phyloP scores from a whole-genome alignment of 768 basidiomycete species.

The Suillus cothurnatus region DNA sequence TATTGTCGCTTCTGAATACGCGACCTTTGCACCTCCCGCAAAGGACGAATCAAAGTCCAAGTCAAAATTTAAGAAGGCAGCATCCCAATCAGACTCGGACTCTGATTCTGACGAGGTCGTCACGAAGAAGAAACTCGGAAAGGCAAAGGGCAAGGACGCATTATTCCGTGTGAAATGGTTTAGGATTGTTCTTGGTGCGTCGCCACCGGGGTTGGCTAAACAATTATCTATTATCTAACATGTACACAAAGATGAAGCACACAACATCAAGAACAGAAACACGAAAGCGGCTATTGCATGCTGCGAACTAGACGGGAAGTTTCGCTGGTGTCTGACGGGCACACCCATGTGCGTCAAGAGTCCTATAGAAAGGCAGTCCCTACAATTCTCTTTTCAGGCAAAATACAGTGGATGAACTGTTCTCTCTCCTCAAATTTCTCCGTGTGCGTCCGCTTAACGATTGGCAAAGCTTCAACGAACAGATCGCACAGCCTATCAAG shows the following conservation, averaged over 20 bases:
- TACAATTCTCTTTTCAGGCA: slow-evolving; percentile 49
- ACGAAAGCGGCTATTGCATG: slow-evolving; percentile 81
- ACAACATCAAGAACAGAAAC: slow-evolving; percentile 88
- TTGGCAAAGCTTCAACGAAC: slow-evolving; percentile 75
- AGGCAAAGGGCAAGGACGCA: slow-evolving; percentile 55
- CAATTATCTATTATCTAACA: too few relatives aligned
- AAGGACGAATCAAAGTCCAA: slow-evolving; percentile 59
- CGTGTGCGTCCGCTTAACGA: slow-evolving; percentile 80
- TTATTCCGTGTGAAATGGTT: slow-evolving; percentile 83
- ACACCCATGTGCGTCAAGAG: slow-evolving; percentile 61
- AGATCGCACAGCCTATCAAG: slow-evolving; percentile 82
- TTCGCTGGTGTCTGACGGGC: slow-evolving; percentile 87
- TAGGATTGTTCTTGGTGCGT: slow-evolving; percentile 79
- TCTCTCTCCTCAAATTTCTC: slow-evolving; percentile 86
- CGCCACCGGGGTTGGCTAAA: not conserved
- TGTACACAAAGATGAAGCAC: slow-evolving; percentile 75
- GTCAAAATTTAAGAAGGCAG: slow-evolving; percentile 36
- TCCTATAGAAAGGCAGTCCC: slow-evolving; percentile 30
- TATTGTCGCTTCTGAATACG: slow-evolving; percentile 80
- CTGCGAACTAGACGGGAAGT: slow-evolving; percentile 74
- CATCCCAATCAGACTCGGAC: slow-evolving; percentile 31
- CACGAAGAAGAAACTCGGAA: slow-evolving; percentile 35
- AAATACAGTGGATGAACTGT: slow-evolving; percentile 90
- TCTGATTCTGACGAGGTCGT: slow-evolving; percentile 43
- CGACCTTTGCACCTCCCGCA: slow-evolving; percentile 46